Evolutionary conservation across 176 grass and related monocot species (phyloP), one percentile per base, ranked within the genome.

Genomic region (Carex pumila): DNA sequence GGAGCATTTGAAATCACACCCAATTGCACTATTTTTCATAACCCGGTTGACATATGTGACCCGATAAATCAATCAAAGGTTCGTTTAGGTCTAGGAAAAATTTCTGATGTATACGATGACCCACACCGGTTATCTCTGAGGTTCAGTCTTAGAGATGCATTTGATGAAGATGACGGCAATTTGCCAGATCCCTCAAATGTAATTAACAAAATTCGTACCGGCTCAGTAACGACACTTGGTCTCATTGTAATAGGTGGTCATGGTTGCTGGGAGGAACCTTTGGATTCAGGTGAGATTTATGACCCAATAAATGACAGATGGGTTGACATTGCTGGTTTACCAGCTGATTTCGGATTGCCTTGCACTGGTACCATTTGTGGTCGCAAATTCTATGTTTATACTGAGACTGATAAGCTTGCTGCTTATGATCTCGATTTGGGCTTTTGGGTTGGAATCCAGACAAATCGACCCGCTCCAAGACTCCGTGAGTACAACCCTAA

Each of bases 231-330:
- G 6, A 91, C 84, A 83, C 86, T 90, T 29, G 92, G 88, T 30
- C 19, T 98, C 2, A 85, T 98, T 81, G 92, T 88, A 22, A 85
- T 98, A 3, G 92, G 95, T 3, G 95, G 95, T 60, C 87, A 85
- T 9, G 95, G 95, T 18, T 72, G 55, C 6, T 94, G 92, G 92
- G 95, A 93, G 63, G 91, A 98, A 55, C 92, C 90, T 7, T 83
- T 98, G 34, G 91, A 93, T 43, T 94, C 95, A 11, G 91, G 91
- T 2, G 95, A 98, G 76, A 83, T 93, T 17, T 98, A 98, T 12
- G 86, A 98, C 81, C 88, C 95, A 0, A 3, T 89, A 50, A 84
- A 85, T 10, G 91, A 94, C 72, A 87, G 37, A 80, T 98, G 95
- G 95, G 49, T 85, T 1, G 91, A 94, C 21, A 94, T 98, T 60